phyloP scores from a whole-genome alignment of 2,329 filamentous ascomycete species.

The Aspergillus sp. region DNA sequence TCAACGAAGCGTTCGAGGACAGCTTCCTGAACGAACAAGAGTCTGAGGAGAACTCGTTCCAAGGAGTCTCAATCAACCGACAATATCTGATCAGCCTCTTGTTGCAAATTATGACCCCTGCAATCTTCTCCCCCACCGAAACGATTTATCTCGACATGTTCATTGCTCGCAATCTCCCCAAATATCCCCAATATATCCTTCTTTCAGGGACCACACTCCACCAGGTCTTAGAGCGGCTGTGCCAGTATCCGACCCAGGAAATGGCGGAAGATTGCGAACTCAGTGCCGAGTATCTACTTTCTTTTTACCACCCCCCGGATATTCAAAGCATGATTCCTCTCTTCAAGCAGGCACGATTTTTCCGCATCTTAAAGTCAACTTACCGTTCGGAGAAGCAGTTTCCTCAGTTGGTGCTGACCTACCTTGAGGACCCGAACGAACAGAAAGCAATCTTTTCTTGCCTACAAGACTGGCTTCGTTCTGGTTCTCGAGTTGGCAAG shows the following conservation, averaged over 20 bases:
- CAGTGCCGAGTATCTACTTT: constrained; percentile 93
- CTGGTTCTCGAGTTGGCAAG: constrained; percentile 61
- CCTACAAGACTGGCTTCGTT: constrained; percentile 70
- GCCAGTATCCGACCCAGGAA: constrained; percentile 75
- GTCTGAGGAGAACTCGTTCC: constrained; percentile 58
- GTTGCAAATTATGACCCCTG: constrained; percentile 78
- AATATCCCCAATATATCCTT: constrained; percentile 93
- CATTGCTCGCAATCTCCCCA: constrained; percentile 89
- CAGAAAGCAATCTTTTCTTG: constrained; percentile 74
- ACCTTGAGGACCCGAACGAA: constrained; percentile 81
- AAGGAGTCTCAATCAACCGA: constrained; percentile 70
- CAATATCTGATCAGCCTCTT: constrained; percentile 92
- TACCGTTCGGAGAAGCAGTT: constrained; percentile 80
- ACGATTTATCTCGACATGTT: constrained; percentile 99
- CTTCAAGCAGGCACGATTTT: constrained; percentile 79
- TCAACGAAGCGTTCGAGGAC: constrained; percentile 98
- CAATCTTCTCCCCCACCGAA: constrained; percentile 72
- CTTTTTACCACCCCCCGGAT: constrained; percentile 87
- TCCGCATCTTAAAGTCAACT: constrained; percentile 84
- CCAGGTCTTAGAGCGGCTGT: constrained; percentile 76
- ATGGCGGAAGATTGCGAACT: constrained; percentile 91
- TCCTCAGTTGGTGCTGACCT: constrained; percentile 72
- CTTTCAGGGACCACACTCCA: constrained; percentile 84
- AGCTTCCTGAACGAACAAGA: constrained; percentile 80
- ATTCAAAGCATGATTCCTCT: constrained; percentile 71